Evolutionary conservation across 1,284 basidiomycete genomes (phyloP), one percentile per base, ranked within the genome.

Genomic region (Boletus semigastroideus): DNA sequence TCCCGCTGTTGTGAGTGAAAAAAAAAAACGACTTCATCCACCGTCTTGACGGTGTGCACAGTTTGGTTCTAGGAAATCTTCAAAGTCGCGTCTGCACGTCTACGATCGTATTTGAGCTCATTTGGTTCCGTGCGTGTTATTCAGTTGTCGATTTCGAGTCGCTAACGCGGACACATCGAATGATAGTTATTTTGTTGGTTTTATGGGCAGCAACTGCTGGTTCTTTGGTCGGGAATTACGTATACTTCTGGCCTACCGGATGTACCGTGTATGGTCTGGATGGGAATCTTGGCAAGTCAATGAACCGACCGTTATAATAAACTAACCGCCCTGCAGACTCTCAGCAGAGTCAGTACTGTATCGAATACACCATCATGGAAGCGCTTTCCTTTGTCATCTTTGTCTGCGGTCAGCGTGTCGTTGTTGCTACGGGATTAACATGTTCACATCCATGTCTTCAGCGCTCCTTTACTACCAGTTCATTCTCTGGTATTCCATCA

Each of bases 381-480:
- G 25, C 25, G 25, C 25, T 25, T 25, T 25, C 25, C 11, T 40
- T 60, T 31, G 40, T 61, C 3, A 66, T 68, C 37, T 20, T 53
- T 19, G 57, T 50, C 48, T 67, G 68, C 52, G 51, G 56, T 31
- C 13, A 64, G 66, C 69, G 55, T 4, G 61, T 2, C 39, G 13
- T 10, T 51, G 7, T n/a, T 12, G 27, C 11, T 6, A 27, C 22
- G 5, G 2, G 16, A 33, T 38, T 12, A 34, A 31, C n/a, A 14
- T 44, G 30, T 42, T 52, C 28, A 53, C n/a, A 14, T 14, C 30
- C 30, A 10, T 36, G 19, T 27, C 33, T 25, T 40, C 17, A 67
- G 65, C 54, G 14, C 61, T 68, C 45, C 22, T 64, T 8, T 69
- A 66, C 49, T 60, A 52, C 22, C 52, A 53, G 41, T 41, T 52